These are phyloP conservation scores for Anacardium occidentale DNA, from an alignment of 345 rosid species.

Conservation along the genomic window DNA sequence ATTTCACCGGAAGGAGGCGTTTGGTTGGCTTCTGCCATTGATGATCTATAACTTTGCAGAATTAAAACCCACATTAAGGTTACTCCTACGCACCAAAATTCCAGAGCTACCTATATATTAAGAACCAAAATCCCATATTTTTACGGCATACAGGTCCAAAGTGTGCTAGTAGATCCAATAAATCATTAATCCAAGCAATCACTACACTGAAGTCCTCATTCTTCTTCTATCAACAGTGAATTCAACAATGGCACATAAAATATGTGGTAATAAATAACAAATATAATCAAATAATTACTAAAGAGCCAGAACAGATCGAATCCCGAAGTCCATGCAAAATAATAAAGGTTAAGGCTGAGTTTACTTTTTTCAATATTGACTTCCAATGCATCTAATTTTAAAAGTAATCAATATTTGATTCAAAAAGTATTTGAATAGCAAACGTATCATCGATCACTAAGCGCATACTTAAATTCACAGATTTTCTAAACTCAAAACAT, in stretches of 20 bases:
- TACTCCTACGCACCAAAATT: not conserved
- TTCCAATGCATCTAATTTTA: too few species aligned
- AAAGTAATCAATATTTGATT: too few species aligned
- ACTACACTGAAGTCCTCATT: not conserved
- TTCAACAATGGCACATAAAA: too few species aligned
- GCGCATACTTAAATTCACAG: too few species aligned
- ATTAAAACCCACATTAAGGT: not conserved
- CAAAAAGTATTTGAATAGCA: too few species aligned
- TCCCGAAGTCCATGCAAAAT: too few species aligned
- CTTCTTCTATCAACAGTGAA: too few species aligned
- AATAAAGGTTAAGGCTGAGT: too few species aligned
- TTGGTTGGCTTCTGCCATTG: slow-evolving; percentile 12
- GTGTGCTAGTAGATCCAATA: not conserved
- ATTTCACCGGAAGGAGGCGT: not conserved
- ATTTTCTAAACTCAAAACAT: too few species aligned
- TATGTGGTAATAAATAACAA: not conserved
- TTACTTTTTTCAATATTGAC: too few species aligned
- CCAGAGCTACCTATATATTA: not conserved
- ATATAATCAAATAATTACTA: not conserved
- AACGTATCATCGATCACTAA: too few species aligned
- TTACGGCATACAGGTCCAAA: not conserved
- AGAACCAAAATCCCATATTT: not conserved
- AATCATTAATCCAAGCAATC: not conserved
- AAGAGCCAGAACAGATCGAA: too few species aligned
- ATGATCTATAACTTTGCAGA: not conserved